A percentile compares a stretch with the other conserved stretches of the same genome.
Evolutionary conservation across 176 grass and related monocot species (phyloP).

Genomic region (Avena insularis): DNA sequence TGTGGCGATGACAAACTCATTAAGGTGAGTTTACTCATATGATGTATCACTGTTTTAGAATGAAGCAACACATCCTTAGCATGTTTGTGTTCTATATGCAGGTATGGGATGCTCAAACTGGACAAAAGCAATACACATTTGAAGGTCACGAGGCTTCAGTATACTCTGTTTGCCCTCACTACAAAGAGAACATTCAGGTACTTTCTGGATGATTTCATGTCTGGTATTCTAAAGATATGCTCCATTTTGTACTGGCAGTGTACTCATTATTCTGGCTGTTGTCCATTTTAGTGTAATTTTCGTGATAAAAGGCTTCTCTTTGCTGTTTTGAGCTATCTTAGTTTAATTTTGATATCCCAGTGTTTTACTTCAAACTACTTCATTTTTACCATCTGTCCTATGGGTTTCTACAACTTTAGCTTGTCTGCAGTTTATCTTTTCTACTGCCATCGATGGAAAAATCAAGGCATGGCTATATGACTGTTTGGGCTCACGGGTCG

Average conservation of each 20-base stretch:
- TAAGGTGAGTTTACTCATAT: constrained; percentile 64
- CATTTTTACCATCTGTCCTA: not conserved
- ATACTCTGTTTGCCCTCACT: constrained; percentile 98
- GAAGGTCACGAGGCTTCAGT: constrained; percentile 98
- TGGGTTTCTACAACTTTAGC: constrained; percentile 28
- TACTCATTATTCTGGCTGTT: constrained; percentile 24
- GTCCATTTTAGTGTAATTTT: constrained; percentile 11
- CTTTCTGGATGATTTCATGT: constrained; percentile 18
- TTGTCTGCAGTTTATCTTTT: constrained; percentile 93
- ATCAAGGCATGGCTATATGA: constrained; percentile 99
- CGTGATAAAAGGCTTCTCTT: constrained; percentile 7
- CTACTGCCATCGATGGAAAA: constrained; percentile 98
- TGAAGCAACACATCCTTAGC: constrained; percentile 22
- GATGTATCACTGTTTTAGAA: not conserved
- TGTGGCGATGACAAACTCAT: constrained; percentile 99
- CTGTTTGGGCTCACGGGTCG: constrained; percentile 95
- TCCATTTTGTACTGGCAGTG: constrained; percentile 13
- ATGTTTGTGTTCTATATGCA: constrained; percentile 46
- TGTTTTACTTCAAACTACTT: constrained; percentile 19
- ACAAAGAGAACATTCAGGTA: constrained; percentile 99
- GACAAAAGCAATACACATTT: constrained; percentile 95
- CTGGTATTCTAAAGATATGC: constrained; percentile 30
- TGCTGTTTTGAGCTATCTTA: not conserved
- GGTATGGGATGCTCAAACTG: constrained; percentile 98
- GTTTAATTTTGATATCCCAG: constrained; percentile 16